A percentile compares a stretch with the other conserved stretches of the same genome.
Evolutionary conservation across 257 asterid genomes (phyloP).

Genomic region (Jaltomata sinuosa): DNA sequence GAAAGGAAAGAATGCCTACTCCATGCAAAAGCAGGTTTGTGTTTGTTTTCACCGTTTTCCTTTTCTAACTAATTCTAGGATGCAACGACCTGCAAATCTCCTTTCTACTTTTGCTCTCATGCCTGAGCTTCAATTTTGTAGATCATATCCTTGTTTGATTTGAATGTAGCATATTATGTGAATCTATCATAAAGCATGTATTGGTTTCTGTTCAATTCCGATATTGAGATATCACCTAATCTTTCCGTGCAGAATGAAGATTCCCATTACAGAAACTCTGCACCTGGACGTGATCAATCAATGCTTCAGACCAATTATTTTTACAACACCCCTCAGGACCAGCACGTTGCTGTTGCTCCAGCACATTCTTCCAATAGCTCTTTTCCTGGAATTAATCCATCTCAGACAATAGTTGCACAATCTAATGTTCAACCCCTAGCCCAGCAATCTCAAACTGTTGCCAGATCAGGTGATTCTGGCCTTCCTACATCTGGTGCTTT

Average conservation of each 20-base stretch:
- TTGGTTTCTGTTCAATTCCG: not conserved
- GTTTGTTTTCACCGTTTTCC: not conserved
- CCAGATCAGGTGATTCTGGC: conserved; percentile 26
- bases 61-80: not conserved
- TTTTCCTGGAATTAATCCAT: conserved; percentile 29
- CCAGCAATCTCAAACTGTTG: conserved; percentile 37
- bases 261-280: conserved; percentile 23
- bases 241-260: conserved; percentile 36
- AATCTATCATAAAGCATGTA: not conserved
- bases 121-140: too few species aligned
- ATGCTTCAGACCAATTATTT: conserved; percentile 33
- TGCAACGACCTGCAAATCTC: too few species aligned
- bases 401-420: conserved; percentile 23
- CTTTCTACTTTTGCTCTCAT: not conserved
- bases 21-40: conserved; percentile 36
- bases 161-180: not conserved
- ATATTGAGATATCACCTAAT: not conserved
- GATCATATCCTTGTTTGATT: not conserved
- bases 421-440: conserved; percentile 26
- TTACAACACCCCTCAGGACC: conserved; percentile 46
- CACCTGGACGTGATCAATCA: conserved; percentile 28
- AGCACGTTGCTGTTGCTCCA: conserved; percentile 26
- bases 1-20: conserved; percentile 33
- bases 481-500: conserved; percentile 24
- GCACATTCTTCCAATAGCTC: conserved; percentile 31